Conservation (phyloP, 148 eudicot genomes). For the Silene uniflora region DNA sequence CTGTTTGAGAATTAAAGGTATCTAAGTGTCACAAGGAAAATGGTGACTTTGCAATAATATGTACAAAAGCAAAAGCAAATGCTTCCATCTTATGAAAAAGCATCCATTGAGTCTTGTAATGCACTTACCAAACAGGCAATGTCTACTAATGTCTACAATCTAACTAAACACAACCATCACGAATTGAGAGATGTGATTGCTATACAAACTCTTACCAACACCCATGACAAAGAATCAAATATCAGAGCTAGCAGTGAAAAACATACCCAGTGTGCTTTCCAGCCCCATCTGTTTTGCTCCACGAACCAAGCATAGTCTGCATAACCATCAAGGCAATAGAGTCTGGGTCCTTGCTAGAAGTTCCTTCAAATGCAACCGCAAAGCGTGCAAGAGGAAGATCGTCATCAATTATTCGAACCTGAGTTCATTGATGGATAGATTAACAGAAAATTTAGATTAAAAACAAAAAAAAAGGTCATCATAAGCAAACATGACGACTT, state of each 20-base stretch:
- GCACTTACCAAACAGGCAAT: background rate
- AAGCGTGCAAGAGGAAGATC: constrained; percentile 58
- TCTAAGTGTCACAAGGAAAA: background rate
- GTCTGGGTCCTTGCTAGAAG: constrained; percentile 67
- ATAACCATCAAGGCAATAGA: constrained; percentile 61
- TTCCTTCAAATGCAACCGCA: constrained; percentile 62
- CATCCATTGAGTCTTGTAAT: background rate
- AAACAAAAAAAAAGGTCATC: constrained; percentile 1
- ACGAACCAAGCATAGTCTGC: constrained; percentile 58
- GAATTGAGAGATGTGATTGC: background rate
- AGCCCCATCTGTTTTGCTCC: constrained; percentile 44
- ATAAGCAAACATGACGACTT: constrained; percentile 5
- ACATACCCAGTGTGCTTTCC: constrained; percentile 66
- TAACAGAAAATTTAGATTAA: background rate
- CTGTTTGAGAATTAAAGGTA: constrained; percentile 26
- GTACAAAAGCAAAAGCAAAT: background rate
- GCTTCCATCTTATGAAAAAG: background rate
- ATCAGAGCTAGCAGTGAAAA: background rate
- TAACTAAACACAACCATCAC: background rate
- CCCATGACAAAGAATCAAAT: background rate
- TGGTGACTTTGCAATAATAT: background rate
- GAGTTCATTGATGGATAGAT: constrained; percentile 23
- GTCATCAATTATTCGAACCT: constrained; percentile 58
- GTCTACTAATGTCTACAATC: background rate
- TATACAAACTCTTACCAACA: background rate